Evolutionary conservation across 2,329 filamentous ascomycete genomes (phyloP), one percentile per base, ranked within the genome.

Genomic region (Lachnellula arida): DNA sequence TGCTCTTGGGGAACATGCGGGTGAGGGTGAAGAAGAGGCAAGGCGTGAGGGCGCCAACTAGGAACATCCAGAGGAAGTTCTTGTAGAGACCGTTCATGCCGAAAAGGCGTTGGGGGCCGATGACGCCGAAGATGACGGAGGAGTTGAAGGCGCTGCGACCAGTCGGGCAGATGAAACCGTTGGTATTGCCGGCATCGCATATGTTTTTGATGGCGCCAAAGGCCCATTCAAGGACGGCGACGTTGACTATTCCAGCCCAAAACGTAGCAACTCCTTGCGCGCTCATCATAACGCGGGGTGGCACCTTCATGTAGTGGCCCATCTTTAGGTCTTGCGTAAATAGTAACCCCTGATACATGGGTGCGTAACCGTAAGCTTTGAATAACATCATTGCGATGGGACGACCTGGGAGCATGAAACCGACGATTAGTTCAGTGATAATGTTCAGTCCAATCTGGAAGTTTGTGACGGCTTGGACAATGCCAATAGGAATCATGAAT

Each of bases 381-480:
- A 89, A 89, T 75, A 89, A 79, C 86, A 90, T 90, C 81, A 89
- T 87, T 40, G 85, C 85, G 57, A 90, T 76, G 1, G 87, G 86
- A 4, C 78, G 78, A 12, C 87, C 87, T 12, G 65, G 65, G 66
- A 71, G 59, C 72, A 73, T 78, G 63, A 78, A 79, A 7, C 78
- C 78, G 47, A 75, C 71, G 17, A 79, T 73, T 63, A 78, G 75
- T 59, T 78, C 76, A 3, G 76, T 76, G 37, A 79, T 70, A 52
- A 79, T 74, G 59, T 78, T 78, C 2, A 79, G 68, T 14, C 76
- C 76, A 2, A 75, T 74, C 55, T 76, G 74, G 49, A 75, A 71
- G 63, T 78, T 79, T 35, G 77, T 77, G n/a, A 78, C 76, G 4
- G 77, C 78, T 58, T 69, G 65, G 35, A 74, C 69, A 60, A 75